Base-by-base conservation (phyloP, 139 green algal genomes). In the Picochlorum costavermella region DNA sequence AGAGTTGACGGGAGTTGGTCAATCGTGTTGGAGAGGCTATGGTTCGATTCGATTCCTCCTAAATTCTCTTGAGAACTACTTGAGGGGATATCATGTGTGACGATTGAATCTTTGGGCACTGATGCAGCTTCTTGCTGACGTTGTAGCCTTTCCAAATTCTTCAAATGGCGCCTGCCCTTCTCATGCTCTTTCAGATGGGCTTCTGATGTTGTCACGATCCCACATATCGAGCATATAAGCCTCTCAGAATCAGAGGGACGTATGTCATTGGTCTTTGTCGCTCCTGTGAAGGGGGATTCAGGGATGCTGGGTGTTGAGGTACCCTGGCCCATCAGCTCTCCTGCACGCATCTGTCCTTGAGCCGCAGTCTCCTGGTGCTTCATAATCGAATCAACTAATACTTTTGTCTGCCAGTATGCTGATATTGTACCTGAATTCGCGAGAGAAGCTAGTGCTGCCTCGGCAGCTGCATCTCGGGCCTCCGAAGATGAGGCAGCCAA, bases 131-230 rank as follows among this genome's bases (percentile, higher is more conserved):
- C 11, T 20, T 30, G 53, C 49, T 76, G 71, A 29, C 64, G 56
- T 26, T 55, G n/a, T 26, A 80, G 56, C 29, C 74, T 64, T 44
- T 77, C 71, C 29, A 81, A 59, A 25, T 76, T 81, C n/a, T 76
- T 64, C 5, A 66, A 65, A 58, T 84, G 78, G 33, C 71, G 67
- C 44, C 75, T 60, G 5, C 78, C 78, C 3, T 50, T 30, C 48
- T 75, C 31, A 40, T 84, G 78, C 48, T 84, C 78, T 59, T 73
- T 69, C 29, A 33, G 57, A 56, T 84, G 80, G 29, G 70, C 64
- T 16, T 75, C 53, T 25, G 67, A 78, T n/a, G 78, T 84, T 20
- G 78, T 70, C 25, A 75, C 68, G 49, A 84, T 77, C 56, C 78
- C 78, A 59, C 78, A 84, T 17, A 71, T 73, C 1, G 64, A 67